Conservation (phyloP, 306 rosid species). For the Lotus japonicus region DNA sequence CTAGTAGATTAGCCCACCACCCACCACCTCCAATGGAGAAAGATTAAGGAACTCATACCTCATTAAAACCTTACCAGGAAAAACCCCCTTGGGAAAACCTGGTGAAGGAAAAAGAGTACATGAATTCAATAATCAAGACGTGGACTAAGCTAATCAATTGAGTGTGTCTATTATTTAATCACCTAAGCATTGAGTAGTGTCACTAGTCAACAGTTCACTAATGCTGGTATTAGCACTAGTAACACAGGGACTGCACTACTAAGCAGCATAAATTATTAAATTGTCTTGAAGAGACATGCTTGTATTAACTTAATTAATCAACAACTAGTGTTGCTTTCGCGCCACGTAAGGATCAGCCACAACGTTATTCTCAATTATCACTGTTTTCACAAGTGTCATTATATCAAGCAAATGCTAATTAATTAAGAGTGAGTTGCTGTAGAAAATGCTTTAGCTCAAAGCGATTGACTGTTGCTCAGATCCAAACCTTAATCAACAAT, state of each 20-base stretch:
- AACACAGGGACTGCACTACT: not conserved
- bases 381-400: not conserved
- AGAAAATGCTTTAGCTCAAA: constrained; percentile 28
- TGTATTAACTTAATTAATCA: not conserved
- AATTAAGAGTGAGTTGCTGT: not conserved
- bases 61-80: too few species aligned
- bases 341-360: not conserved
- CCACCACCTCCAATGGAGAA: too few species aligned
- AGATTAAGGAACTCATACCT: too few species aligned
- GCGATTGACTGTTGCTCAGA: constrained; percentile 8
- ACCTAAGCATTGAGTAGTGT: not conserved
- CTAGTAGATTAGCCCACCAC: too few species aligned
- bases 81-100: too few species aligned
- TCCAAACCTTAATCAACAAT: constrained; percentile 2
- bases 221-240: not conserved
- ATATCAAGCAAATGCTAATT: constrained; percentile 1
- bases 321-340: constrained; percentile 2
- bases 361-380: not conserved
- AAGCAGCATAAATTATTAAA: not conserved
- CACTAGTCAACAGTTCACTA: not conserved
- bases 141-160: too few species aligned
- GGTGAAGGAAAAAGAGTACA: too few species aligned
- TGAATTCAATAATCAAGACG: too few species aligned
- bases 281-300: not conserved
- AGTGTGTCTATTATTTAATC: not conserved